phyloP scores from a whole-genome alignment of 495 filamentous ascomycete species.

The Cercophora scortea region DNA sequence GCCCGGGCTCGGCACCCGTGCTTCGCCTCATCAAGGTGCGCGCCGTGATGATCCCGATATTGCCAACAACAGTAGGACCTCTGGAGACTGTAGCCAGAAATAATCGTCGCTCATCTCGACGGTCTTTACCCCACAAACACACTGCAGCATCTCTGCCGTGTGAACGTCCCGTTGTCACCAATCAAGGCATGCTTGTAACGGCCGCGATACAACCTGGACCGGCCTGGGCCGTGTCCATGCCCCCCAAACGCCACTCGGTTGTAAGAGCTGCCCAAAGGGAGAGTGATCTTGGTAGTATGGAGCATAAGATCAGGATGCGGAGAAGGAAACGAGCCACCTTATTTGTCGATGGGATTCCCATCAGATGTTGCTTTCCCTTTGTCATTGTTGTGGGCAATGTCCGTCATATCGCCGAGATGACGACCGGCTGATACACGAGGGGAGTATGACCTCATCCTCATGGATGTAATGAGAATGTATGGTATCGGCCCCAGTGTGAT shows the following conservation, averaged over 20 bases:
- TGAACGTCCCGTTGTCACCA: conserved; percentile 9
- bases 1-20: not conserved
- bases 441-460: too few species aligned
- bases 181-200: conserved; percentile 19
- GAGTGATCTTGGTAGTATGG: not conserved
- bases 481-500: too few species aligned
- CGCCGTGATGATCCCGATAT: conserved; percentile 6
- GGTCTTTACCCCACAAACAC: conserved; percentile 13
- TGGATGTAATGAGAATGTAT: too few species aligned
- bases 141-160: conserved; percentile 4
- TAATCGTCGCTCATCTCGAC: conserved; percentile 12
- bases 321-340: too few species aligned
- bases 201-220: conserved; percentile 17
- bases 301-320: too few species aligned
- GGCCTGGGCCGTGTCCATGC: conserved; percentile 24
- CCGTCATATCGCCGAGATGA: too few species aligned
- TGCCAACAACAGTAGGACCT: conserved; percentile 10
- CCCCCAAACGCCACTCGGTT: conserved; percentile 7
- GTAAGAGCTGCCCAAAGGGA: not conserved
- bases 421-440: too few species aligned
- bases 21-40: not conserved
- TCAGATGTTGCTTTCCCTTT: too few species aligned
- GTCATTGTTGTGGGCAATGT: too few species aligned
- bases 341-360: too few species aligned
- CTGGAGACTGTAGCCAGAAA: conserved; percentile 7